phyloP scores from a whole-genome alignment of 352 stramenopile genomes.

The Phytophthora tubulina region DNA sequence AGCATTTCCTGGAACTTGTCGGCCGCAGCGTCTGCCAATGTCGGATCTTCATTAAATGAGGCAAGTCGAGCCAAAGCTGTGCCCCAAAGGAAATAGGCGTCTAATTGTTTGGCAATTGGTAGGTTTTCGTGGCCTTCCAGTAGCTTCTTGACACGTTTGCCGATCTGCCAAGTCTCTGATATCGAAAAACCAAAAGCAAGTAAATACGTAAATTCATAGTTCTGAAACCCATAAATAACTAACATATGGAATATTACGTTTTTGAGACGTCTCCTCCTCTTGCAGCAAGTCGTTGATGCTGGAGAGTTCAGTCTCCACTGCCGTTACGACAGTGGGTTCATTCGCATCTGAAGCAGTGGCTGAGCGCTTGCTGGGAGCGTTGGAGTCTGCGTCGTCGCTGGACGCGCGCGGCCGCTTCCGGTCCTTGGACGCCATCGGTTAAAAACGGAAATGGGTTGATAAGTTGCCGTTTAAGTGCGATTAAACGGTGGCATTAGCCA shows the following conservation, averaged over 20 bases:
- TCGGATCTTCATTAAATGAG: conserved; percentile 81
- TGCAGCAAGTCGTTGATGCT: conserved; percentile 70
- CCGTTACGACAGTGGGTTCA: background rate
- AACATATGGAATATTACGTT: conserved; percentile 37
- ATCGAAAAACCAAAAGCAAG: background rate
- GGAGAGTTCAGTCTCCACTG: conserved; percentile 48
- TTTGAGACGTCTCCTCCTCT: conserved; percentile 71
- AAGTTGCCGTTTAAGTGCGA: background rate
- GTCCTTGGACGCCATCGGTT: conserved; percentile 19
- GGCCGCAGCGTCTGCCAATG: conserved; percentile 69
- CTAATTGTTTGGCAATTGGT: conserved; percentile 61
- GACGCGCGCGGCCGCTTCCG: conserved; percentile 21
- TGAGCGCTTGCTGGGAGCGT: background rate
- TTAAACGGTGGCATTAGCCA: background rate
- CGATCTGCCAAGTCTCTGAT: conserved; percentile 87
- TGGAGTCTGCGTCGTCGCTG: background rate
- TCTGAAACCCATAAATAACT: background rate
- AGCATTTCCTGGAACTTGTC: conserved; percentile 89
- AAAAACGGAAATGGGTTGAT: background rate
- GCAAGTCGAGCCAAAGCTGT: conserved; percentile 78
- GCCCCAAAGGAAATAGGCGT: conserved; percentile 86
- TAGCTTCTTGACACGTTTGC: conserved; percentile 84
- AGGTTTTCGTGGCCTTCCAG: conserved; percentile 70
- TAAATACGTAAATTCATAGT: conserved; percentile 18
- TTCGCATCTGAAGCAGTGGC: background rate